Percentiles rank a stretch among this genome's conserved stretches.
Evolutionary conservation across 2,329 filamentous ascomycete genomes (phyloP).

Genomic region (Stemphylium vesicarium): DNA sequence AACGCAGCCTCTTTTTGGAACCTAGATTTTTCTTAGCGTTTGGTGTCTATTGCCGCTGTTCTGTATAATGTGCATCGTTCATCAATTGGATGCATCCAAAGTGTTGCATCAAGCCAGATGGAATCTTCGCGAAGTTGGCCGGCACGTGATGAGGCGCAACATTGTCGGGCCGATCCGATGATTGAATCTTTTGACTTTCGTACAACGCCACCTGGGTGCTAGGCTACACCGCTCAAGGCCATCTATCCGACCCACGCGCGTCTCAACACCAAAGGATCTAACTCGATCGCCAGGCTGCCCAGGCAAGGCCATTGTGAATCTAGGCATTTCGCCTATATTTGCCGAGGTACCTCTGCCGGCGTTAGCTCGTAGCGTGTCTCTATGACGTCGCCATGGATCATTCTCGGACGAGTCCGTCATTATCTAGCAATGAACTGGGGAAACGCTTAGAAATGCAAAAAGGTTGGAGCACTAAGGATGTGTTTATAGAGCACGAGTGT

Average conservation of each 20-base stretch:
- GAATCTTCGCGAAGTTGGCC: too few relatives aligned
- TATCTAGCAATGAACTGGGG: not conserved
- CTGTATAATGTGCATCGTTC: too few relatives aligned
- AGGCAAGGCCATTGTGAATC: not conserved
- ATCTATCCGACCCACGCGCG: conserved; percentile 1
- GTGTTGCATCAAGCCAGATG: too few relatives aligned
- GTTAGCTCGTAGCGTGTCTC: not conserved
- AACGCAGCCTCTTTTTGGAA: too few relatives aligned
- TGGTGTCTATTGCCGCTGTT: too few relatives aligned
- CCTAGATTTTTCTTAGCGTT: too few relatives aligned
- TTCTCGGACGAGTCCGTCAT: not conserved
- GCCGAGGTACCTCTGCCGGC: conserved; percentile 2
- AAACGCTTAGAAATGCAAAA: conserved; percentile 15
- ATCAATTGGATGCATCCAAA: too few relatives aligned
- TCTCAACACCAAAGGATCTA: not conserved
- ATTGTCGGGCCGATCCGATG: too few relatives aligned
- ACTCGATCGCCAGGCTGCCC: not conserved
- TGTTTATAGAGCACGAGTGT: not conserved
- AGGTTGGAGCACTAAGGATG: not conserved
- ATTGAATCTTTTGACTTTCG: too few relatives aligned
- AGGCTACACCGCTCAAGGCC: not conserved
- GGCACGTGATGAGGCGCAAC: too few relatives aligned
- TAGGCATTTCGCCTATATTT: conserved; percentile 11
- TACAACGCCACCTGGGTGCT: too few relatives aligned
- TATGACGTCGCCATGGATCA: conserved; percentile 16